These are phyloP conservation scores for Rubia balearica DNA, from an alignment of 305 asterid species.

Conservation along the genomic window DNA sequence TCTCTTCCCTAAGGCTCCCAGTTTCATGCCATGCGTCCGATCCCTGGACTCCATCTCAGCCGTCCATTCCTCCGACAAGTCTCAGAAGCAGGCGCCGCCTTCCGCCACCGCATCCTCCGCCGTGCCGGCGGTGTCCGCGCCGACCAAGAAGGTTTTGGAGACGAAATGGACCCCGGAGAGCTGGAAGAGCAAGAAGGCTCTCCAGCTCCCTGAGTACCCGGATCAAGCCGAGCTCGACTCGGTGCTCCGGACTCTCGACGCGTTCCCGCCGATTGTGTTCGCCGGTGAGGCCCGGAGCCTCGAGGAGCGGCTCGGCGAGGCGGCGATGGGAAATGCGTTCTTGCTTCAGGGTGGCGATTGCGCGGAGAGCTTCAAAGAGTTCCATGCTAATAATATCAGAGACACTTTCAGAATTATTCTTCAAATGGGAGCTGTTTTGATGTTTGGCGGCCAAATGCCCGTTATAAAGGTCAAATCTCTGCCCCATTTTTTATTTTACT, in stretches of 20 bases:
- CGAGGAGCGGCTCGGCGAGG: constrained; percentile 61
- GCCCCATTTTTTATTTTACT: background rate
- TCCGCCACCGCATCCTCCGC: constrained; percentile 26
- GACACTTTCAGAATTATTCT: constrained; percentile 73
- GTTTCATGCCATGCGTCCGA: constrained; percentile 25
- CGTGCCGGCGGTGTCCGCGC: constrained; percentile 24
- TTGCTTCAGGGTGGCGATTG: constrained; percentile 81
- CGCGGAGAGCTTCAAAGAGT: constrained; percentile 83
- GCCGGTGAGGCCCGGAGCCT: constrained; percentile 72
- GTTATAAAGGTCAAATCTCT: constrained; percentile 50
- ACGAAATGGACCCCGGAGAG: constrained; percentile 46
- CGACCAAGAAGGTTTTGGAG: constrained; percentile 16
- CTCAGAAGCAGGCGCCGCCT: constrained; percentile 33
- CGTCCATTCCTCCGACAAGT: constrained; percentile 49
- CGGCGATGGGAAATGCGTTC: constrained; percentile 67
- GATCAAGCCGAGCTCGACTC: constrained; percentile 42
- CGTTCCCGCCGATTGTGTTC: constrained; percentile 69
- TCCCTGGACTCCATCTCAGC: constrained; percentile 47
- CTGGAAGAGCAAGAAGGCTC: constrained; percentile 68
- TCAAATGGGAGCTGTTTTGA: constrained; percentile 80
- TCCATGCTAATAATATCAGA: constrained; percentile 62
- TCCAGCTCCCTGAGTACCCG: constrained; percentile 68
- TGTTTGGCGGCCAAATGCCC: constrained; percentile 83
- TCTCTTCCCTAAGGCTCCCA: constrained; percentile 14
- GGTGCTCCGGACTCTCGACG: constrained; percentile 49